Conservation (phyloP, 1,284 basidiomycete species). For the Caloboletus inedulis region DNA sequence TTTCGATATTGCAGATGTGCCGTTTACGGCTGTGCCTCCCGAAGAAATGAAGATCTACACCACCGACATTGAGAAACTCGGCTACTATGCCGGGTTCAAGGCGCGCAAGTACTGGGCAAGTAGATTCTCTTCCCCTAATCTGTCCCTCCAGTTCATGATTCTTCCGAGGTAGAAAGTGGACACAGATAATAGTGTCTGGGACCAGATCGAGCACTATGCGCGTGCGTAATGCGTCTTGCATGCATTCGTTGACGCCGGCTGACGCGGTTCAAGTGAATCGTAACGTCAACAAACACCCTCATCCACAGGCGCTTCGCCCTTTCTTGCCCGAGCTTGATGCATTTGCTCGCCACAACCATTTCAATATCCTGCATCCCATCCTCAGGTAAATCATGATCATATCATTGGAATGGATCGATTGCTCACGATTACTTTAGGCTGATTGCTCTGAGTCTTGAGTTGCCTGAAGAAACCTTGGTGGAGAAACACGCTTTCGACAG, state of each 20-base stretch:
- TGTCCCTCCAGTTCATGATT: neutral
- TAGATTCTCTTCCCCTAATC: neutral
- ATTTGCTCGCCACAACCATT: conserved; percentile 50
- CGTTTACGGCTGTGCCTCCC: conserved; percentile 49
- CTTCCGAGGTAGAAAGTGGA: conserved; percentile 19
- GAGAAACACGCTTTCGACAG: conserved; percentile 47
- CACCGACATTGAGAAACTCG: conserved; percentile 42
- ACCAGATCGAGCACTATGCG: conserved; percentile 56
- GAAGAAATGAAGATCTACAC: conserved; percentile 57
- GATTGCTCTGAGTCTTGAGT: conserved; percentile 53
- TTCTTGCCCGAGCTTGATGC: conserved; percentile 55
- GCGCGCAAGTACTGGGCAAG: conserved; percentile 16
- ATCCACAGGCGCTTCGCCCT: conserved; percentile 48
- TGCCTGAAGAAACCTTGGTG: conserved; percentile 53
- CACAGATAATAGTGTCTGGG: conserved; percentile 50
- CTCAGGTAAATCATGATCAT: conserved; percentile 35
- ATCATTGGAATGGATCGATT: neutral
- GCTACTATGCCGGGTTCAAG: conserved; percentile 59
- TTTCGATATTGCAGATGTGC: conserved; percentile 61
- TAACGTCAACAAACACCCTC: conserved; percentile 38
- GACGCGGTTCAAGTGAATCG: conserved; percentile 39
- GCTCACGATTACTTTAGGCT: conserved; percentile 34
- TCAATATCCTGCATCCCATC: conserved; percentile 47
- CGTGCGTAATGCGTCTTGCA: conserved; percentile 32
- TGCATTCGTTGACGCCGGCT: neutral